Base-by-base conservation (phyloP, 2,329 filamentous ascomycete species). In the Chrysoporthe cubensis region DNA sequence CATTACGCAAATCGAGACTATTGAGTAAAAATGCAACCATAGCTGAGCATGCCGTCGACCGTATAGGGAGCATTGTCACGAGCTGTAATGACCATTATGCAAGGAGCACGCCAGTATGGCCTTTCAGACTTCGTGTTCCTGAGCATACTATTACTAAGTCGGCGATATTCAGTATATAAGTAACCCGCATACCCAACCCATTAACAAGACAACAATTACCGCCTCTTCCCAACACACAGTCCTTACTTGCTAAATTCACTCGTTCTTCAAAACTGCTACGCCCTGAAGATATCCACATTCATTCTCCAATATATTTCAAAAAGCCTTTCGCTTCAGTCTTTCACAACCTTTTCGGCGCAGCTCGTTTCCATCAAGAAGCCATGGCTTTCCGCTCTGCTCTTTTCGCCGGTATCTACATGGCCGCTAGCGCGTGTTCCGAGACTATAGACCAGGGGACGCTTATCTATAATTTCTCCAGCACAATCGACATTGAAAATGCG, bases 401-500 rank as follows among this genome's bases (percentile, higher is more conserved):
- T 59, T 21, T 42, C 56, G 56, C 56, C 37, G 56, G 34, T 34
- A 21, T 21, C n/a, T 59, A 21, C 37, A 40, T 59, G 56, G 56
- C 37, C 18, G 37, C 32, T 18, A 13, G 56, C 56, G 56, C n/a
- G 37, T 42, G 18, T 59, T 34, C 56, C 37, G 32, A 59, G 18
- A 40, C 56, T 42, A 18, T 57, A 37, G 52, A 57, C 32, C 56
- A 59, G 34, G 56, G 56, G 32, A 59, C 56, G 18, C 56, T 59
- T n/a, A 14, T 59, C 37, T 59, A 40, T 26, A 42, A 3, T n/a
- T 59, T 59, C 9, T 13, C 34, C 56, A 59, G 32, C 56, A 40
- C 37, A 8, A 48, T 44, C 40, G 64, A 66, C 40, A 66, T 66
- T 34, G 65, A 67, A 37, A 64, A 67, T 7, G 59, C 26, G 34